Percentiles rank a stretch among this genome's conserved stretches.
These are phyloP conservation scores for Rhytidiadelphus loreus DNA, from an alignment of 225 moss, liverwort and hornwort species.

Conservation along the genomic window DNA sequence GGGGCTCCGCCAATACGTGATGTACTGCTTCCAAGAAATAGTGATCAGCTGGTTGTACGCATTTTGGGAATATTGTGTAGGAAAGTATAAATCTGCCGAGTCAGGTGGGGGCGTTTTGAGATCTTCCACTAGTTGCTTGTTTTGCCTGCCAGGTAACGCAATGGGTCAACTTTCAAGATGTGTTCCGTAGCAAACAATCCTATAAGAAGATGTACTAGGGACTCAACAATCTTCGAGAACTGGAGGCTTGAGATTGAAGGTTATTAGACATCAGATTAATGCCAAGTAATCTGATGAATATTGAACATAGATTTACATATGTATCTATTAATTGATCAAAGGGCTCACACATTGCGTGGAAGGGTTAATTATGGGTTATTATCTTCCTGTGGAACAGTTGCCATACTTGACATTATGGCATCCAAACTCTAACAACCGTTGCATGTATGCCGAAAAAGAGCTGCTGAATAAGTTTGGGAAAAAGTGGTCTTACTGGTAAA, in stretches of 20 bases:
- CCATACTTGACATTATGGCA: not conserved
- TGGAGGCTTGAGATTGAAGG: not conserved
- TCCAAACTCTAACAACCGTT: too few species aligned
- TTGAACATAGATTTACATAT: not conserved
- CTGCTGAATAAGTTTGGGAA: not conserved
- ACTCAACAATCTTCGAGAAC: not conserved
- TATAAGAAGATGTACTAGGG: too few species aligned
- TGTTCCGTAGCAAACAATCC: too few species aligned
- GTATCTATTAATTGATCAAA: not conserved
- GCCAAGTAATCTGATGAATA: not conserved
- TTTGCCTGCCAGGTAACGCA: slow-evolving; percentile 3
- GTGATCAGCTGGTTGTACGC: slow-evolving; percentile 14
- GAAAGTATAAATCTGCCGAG: slow-evolving; percentile 22
- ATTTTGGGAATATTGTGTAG: slow-evolving; percentile 22
- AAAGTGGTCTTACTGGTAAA: slow-evolving; percentile 1
- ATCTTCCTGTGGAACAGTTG: not conserved
- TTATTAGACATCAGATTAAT: not conserved
- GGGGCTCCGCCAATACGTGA: slow-evolving; percentile 53
- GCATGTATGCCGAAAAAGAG: not conserved
- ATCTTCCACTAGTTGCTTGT: slow-evolving; percentile 26
- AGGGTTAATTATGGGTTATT: not conserved
- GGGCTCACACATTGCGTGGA: not conserved
- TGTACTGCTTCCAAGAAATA: slow-evolving; percentile 42
- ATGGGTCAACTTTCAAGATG: not conserved
- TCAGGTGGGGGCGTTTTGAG: slow-evolving; percentile 25